Evolutionary conservation across 306 rosid genomes (phyloP), one percentile per base, ranked within the genome.

Genomic region (Cotoneaster glaucophyllus): DNA sequence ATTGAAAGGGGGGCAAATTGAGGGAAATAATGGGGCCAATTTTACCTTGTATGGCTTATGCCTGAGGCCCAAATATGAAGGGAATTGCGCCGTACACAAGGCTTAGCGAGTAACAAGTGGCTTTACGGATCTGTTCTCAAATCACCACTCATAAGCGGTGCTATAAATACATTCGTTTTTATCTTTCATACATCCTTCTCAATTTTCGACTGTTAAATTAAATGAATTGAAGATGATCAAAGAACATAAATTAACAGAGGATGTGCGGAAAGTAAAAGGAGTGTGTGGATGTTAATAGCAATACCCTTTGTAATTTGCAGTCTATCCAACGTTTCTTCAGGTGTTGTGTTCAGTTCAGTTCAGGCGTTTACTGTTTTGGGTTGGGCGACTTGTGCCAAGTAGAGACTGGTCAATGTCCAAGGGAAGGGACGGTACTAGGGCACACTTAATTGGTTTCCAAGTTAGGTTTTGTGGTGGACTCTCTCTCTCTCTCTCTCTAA

Each of bases 51-150:
- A 26, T 26, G 28, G 28, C 28, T 26, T 26, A 43, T 50, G 73
- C 9, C 9, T 2, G 48, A 67, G 73, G 78, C 83, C 83, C 81
- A 76, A 50, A 57, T 18, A 37, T 22, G 11, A 48, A 17, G 44
- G 37, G 4, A 4, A 21, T 50, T 19, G 29, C 24, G 37, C 12
- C 44, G 15, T 14, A 70, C 21, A 17, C 31, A 31, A 41, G 63
- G 63, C 76, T 43, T 39, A 78, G 39, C 41, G 77, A 56, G 67
- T 71, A 78, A 53, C 53, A 59, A 72, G 73, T 71, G 82, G 77
- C 13, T 52, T 34, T 58, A 26, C 34, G 45, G 77, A 71, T 52
- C 48, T 65, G 79, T 57, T 43, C 12, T 31, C 15, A 41, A 67
- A 25, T 31, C 45, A 69, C 83, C 88, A 74, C 88, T 73, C 15